Percentiles rank a stretch among this genome's conserved stretches.
Evolutionary conservation across 257 asterid species (phyloP).

Genomic region (Scutellaria galericulata): DNA sequence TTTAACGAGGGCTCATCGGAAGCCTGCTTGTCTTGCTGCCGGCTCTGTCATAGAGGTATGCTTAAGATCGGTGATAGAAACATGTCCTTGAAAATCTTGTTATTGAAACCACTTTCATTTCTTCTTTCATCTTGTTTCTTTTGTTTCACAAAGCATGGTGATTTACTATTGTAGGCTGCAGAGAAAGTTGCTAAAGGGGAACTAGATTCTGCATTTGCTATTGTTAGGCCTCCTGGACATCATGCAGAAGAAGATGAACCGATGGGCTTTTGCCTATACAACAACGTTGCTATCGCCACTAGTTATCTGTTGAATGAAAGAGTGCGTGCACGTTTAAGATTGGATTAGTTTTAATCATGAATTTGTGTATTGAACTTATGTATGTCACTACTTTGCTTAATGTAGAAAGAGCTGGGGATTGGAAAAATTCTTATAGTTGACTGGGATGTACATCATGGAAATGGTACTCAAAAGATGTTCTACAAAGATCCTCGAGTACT

Average conservation of each 20-base stretch:
- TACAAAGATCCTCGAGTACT: slow-evolving; percentile 88
- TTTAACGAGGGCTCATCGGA: slow-evolving; percentile 88
- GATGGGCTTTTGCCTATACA: slow-evolving; percentile 95
- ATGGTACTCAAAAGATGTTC: slow-evolving; percentile 94
- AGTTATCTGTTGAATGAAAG: slow-evolving; percentile 75
- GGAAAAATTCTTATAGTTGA: slow-evolving; percentile 85
- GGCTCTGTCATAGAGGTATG: slow-evolving; percentile 90
- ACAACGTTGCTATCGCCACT: slow-evolving; percentile 90
- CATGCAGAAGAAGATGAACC: slow-evolving; percentile 88
- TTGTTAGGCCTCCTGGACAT: slow-evolving; percentile 98
- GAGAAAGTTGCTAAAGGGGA: slow-evolving; percentile 91
- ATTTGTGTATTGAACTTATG: slow-evolving; percentile 31
- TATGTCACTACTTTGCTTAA: slow-evolving; percentile 11
- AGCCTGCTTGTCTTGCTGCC: slow-evolving; percentile 91
- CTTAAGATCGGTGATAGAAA: slow-evolving; percentile 10
- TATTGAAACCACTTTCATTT: not conserved
- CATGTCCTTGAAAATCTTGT: not conserved
- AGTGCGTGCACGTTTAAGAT: slow-evolving; percentile 55
- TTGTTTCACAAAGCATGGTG: not conserved
- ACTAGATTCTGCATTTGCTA: slow-evolving; percentile 84
- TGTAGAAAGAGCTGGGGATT: slow-evolving; percentile 80
- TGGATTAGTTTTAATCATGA: slow-evolving; percentile 26
- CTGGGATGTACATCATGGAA: slow-evolving; percentile 99
- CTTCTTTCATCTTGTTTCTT: not conserved
- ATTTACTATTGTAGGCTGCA: slow-evolving; percentile 55